Evolutionary conservation across 2,329 filamentous ascomycete genomes (phyloP), one percentile per base, ranked within the genome.

Genomic region (Nigrospora oryzae): DNA sequence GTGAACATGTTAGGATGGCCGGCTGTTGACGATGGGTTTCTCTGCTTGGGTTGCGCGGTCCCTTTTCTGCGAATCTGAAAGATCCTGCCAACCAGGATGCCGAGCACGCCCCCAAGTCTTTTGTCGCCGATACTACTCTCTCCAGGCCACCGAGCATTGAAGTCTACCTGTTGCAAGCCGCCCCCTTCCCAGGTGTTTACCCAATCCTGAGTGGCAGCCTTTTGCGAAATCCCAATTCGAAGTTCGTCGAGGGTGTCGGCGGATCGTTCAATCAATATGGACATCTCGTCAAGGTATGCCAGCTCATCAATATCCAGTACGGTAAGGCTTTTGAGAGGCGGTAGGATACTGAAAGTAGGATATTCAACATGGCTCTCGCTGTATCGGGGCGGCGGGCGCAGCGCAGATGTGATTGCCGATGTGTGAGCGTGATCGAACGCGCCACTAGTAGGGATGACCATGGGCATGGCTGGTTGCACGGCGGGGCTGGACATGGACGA

Each of bases 271-370:
- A 93, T 80, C 12, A 93, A 71, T 36, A 87, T 71, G 44, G 84
- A 83, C 77, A 93, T 84, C 64, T 93, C 88, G 57, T 91, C 86
- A 34, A 91, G 65, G 60, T 93, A 93, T 28, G 83, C 76, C n/a
- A 88, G 65, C 58, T 91, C 86, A 56, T 93, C 88, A 48, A 93
- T 85, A 53, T 93, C 84, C 36, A 93, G 69, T 1, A 90, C 87
- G 42, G 78, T 86, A 47, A 93, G 63, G 52, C 83, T 88, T 61
- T 81, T 85, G 43, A 93, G 63, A 1, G 86, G 75, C 11, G 86
- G 86, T 8, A 94, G 69, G 11, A 87, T 78, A 38, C 85, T 91
- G 55, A 93, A 86, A 2, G 84, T 89, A 1, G 87, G 87, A 53
- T 86, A 84, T 63, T 91, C 86, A 23, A 89, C 82, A 43, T 76